These are phyloP conservation scores for Phytophthora hybrid DNA, from an alignment of 352 stramenopile genomes.

Conservation along the genomic window DNA sequence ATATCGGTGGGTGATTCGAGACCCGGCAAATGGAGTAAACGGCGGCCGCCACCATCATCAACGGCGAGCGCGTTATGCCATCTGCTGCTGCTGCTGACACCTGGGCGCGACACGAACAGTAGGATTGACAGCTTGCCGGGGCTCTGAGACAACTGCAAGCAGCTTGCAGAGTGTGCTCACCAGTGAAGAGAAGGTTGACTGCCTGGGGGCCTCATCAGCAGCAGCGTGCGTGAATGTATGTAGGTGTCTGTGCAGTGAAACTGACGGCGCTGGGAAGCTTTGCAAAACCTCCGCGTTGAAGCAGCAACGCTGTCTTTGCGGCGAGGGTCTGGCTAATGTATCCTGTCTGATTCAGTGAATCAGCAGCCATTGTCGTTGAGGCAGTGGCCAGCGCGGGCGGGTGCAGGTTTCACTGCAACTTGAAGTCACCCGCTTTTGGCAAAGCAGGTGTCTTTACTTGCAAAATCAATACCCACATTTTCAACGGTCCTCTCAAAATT, in stretches of 20 bases:
- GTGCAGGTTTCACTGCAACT: conserved; percentile 20
- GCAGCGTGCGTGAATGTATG: background rate
- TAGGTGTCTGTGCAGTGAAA: background rate
- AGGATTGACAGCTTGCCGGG: conserved; percentile 10
- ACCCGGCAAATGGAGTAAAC: conserved; percentile 30
- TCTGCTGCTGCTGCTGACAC: conserved; percentile 23
- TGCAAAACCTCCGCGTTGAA: background rate
- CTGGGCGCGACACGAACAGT: conserved; percentile 20
- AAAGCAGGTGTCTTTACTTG: conserved; percentile 11
- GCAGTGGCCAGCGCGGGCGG: background rate
- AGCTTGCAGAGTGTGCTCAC: background rate
- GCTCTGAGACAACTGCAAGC: conserved; percentile 23
- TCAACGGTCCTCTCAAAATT: background rate
- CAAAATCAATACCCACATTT: background rate
- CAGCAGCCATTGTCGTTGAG: background rate
- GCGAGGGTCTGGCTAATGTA: conserved; percentile 4
- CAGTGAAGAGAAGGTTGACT: background rate
- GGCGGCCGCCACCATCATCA: conserved; percentile 10
- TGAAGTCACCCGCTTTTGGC: conserved; percentile 7
- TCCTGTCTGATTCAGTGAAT: conserved; percentile 28
- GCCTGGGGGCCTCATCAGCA: no score
- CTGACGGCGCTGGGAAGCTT: background rate
- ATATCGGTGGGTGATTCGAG: background rate
- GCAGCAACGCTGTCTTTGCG: conserved; percentile 7
- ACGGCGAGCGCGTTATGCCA: background rate